Evolutionary conservation across 352 stramenopile species (phyloP), one percentile per base, ranked within the genome.

Genomic region (Phytopythium montanum): DNA sequence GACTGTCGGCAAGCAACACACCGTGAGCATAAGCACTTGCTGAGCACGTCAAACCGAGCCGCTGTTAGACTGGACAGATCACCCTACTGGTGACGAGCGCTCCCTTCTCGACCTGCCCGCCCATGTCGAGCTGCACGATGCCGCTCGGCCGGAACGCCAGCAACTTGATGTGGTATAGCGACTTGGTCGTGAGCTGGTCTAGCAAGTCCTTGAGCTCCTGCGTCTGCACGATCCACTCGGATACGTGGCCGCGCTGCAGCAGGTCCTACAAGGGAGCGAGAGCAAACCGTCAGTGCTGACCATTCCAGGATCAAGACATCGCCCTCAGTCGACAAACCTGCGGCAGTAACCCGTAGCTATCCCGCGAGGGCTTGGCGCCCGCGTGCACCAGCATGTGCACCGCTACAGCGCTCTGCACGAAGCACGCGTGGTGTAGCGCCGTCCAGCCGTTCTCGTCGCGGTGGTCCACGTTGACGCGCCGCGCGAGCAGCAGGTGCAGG

Each of bases 371-470:
- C 39, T 73, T 67, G 2, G 86, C 84, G 19, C 84, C 82, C 1
- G 72, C 78, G 51, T 94, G 77, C 18, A 92, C 76, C 12, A 95
- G 74, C 74, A 91, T 90, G 33, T 75, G 77, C 28, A 92, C 82
- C 5, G 84, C 82, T 14, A 85, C 68, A 2, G 81, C 64, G 56
- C 87, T 92, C 64, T 92, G 82, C 56, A 85, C 76, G 42, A 80
- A 90, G 68, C 86, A 94, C 48, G 82, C 84, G 54, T 94, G 73
- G 44, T 95, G 86, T 26, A 95, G 65, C 39, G 84, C 84, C 13
- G 86, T 94, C 84, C 86, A 92, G 19, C 82, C 79, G 54, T 93
- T 90, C 54, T 95, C 86, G 44, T 95, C 86, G 38, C 76, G 76
- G 52, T 95, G 86, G 65, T 92, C 73, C 41, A 95, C 61, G 50